A percentile compares a stretch with the other conserved stretches of the same genome.
phyloP scores from a whole-genome alignment of 2,329 filamentous ascomycete species.

The Colletotrichum graminicola region DNA sequence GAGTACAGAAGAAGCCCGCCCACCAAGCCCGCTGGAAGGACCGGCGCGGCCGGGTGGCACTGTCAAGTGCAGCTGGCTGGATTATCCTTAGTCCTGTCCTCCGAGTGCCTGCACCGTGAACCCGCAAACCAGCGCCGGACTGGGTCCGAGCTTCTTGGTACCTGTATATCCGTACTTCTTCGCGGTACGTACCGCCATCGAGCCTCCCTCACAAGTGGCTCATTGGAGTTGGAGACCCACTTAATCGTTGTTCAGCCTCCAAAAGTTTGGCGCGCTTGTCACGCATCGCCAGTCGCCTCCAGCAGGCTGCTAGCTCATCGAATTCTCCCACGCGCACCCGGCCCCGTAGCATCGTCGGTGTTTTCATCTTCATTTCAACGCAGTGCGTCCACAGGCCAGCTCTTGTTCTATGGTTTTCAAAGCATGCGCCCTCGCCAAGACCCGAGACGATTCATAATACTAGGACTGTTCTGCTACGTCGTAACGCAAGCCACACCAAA shows the following conservation, averaged over 20 bases:
- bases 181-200: not conserved
- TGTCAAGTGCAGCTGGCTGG: conserved; percentile 12
- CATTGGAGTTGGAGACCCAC: conserved; percentile 13
- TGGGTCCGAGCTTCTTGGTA: not conserved
- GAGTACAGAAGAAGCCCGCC: not conserved
- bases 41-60: conserved; percentile 5
- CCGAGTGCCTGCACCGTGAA: not conserved
- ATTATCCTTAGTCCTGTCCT: conserved; percentile 32
- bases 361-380: not conserved
- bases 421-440: conserved; percentile 46
- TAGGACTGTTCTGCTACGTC: conserved; percentile 53
- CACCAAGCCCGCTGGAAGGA: conserved; percentile 24
- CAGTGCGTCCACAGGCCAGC: not conserved
- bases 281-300: conserved; percentile 31
- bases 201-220: not conserved
- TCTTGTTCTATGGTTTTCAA: conserved; percentile 28
- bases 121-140: not conserved
- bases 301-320: conserved; percentile 23
- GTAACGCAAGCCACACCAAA: conserved; percentile 48
- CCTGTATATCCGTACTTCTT: not conserved
- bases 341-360: conserved; percentile 16
- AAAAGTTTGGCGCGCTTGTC: conserved; percentile 41
- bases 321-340: not conserved
- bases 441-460: conserved; percentile 53
- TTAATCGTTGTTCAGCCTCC: conserved; percentile 36